Evolutionary conservation across 495 filamentous ascomycete genomes (phyloP).

Genomic region (Tuber melanosporum): DNA sequence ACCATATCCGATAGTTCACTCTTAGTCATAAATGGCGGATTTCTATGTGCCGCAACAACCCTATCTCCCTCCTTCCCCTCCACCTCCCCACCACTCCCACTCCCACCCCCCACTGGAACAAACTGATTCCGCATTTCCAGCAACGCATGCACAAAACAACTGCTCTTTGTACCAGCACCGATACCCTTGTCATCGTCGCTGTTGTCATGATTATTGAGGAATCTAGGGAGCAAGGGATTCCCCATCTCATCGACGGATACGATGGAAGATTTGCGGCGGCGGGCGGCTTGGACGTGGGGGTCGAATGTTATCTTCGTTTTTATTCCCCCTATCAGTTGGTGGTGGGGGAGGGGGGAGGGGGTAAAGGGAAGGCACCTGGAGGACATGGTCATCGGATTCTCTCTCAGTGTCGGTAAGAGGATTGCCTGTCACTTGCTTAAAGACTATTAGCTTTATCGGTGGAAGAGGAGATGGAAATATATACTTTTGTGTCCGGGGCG

Average conservation of each 20-base stretch:
- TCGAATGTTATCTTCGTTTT: constrained; percentile 36
- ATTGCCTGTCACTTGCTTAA: neutral
- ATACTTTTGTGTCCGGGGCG: neutral
- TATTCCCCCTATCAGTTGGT: neutral
- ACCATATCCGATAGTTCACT: constrained; percentile 92
- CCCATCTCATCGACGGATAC: constrained; percentile 33
- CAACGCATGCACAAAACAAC: constrained; percentile 26
- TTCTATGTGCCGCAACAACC: constrained; percentile 11
- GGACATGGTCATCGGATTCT: constrained; percentile 28
- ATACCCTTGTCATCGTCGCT: neutral
- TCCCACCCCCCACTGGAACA: neutral
- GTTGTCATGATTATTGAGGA: neutral
- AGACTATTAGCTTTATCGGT: neutral
- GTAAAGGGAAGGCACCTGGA: constrained; percentile 20
- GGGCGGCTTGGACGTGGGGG: constrained; percentile 29
- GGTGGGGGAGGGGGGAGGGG: neutral
- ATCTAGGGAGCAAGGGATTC: constrained; percentile 3
- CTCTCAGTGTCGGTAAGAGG: constrained; percentile 13
- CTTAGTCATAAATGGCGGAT: constrained; percentile 61
- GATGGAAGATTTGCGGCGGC: constrained; percentile 38
- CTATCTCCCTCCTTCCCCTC: neutral
- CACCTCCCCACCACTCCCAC: neutral
- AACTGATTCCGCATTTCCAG: constrained; percentile 1
- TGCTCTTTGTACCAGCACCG: constrained; percentile 19
- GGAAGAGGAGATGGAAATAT: neutral